These are phyloP conservation scores for Fusarium virguliforme DNA, from an alignment of 2,329 filamentous ascomycete species.

Conservation along the genomic window DNA sequence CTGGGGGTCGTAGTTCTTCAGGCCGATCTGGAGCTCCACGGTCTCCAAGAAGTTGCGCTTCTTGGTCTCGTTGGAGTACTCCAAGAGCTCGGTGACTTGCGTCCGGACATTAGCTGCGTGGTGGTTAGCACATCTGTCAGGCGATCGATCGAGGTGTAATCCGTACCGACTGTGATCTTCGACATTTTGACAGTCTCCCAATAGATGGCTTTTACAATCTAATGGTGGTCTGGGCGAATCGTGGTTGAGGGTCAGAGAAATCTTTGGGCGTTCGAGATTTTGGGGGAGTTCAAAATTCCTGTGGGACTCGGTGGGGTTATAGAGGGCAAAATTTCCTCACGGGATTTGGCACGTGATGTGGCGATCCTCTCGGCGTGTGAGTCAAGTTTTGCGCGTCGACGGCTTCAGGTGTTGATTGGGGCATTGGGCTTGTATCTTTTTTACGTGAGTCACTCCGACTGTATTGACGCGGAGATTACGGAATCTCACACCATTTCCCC, in stretches of 20 bases:
- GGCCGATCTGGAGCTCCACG: slow-evolving; percentile 91
- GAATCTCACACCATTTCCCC: not conserved
- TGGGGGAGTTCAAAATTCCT: slow-evolving; percentile 38
- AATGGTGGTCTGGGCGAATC: slow-evolving; percentile 74
- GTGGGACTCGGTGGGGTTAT: slow-evolving; percentile 52
- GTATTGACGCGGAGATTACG: slow-evolving; percentile 13
- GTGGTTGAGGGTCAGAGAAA: slow-evolving; percentile 48
- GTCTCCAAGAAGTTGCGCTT: slow-evolving; percentile 99
- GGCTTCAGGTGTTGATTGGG: slow-evolving; percentile 19
- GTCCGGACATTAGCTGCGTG: slow-evolving; percentile 87
- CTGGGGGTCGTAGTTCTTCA: slow-evolving; percentile 99
- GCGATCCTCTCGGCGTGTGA: slow-evolving; percentile 30
- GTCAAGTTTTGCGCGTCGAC: slow-evolving; percentile 27
- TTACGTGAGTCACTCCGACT: slow-evolving; percentile 3
- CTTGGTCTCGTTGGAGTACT: slow-evolving; percentile 95
- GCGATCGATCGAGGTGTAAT: slow-evolving; percentile 4
- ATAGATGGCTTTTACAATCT: slow-evolving; percentile 75
- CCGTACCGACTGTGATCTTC: slow-evolving; percentile 84
- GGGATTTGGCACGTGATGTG: slow-evolving; percentile 54
- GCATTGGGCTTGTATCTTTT: slow-evolving; percentile 12
- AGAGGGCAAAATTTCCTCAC: slow-evolving; percentile 58
- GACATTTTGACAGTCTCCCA: slow-evolving; percentile 93
- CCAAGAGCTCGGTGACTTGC: slow-evolving; percentile 93
- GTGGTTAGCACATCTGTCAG: slow-evolving; percentile 57
- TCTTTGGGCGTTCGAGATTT: slow-evolving; percentile 44